Conservation (phyloP, 2,329 filamentous ascomycete genomes). For the Ceratocystis albifundus region DNA sequence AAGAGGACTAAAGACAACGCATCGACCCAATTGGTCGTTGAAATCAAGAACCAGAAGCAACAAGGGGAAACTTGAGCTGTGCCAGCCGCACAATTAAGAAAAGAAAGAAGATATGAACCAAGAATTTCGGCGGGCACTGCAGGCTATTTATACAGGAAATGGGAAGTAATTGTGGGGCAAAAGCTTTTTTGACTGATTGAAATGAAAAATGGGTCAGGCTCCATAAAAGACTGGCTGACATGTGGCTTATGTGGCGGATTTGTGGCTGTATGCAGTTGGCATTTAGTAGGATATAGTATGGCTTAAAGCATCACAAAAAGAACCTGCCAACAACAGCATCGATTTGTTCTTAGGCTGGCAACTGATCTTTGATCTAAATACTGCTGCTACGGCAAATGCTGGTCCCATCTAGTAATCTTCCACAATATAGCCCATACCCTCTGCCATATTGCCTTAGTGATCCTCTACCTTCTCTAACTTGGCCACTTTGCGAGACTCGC, state of each 20-base stretch:
- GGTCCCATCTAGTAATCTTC: neutral
- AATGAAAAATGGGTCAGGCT: neutral
- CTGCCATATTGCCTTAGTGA: slow-evolving; percentile 34
- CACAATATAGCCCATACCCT: neutral
- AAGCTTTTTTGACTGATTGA: neutral
- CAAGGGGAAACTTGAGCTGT: slow-evolving; percentile 24
- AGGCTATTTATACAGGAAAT: slow-evolving; percentile 12
- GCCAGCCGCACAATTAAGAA: slow-evolving; percentile 24
- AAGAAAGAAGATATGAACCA: slow-evolving; percentile 15
- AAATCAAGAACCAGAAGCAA: slow-evolving; percentile 22
- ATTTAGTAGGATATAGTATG: neutral
- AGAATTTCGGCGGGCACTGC: neutral
- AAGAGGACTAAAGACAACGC: neutral
- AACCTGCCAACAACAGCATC: neutral
- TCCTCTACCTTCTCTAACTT: slow-evolving; percentile 92
- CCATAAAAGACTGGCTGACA: neutral
- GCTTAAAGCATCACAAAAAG: neutral
- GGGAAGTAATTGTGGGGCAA: neutral
- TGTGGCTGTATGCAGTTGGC: neutral
- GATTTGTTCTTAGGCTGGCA: neutral
- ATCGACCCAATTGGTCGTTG: slow-evolving; percentile 13
- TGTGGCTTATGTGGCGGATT: neutral
- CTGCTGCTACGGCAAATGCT: neutral
- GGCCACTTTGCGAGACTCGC: slow-evolving; percentile 84
- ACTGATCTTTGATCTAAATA: neutral